Evolutionary conservation across 495 filamentous ascomycete genomes (phyloP).

Genomic region (Haplographium delicatum): DNA sequence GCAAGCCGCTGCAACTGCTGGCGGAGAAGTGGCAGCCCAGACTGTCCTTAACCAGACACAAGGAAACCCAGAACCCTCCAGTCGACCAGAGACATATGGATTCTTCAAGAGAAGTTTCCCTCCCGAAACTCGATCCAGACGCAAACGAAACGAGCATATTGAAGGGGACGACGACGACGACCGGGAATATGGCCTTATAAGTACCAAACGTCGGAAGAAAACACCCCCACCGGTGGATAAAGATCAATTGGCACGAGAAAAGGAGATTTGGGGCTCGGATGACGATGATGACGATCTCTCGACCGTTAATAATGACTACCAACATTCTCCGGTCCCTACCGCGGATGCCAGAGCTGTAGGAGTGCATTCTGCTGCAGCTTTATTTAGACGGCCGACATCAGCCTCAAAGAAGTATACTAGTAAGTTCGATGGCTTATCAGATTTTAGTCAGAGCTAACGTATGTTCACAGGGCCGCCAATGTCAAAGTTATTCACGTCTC

Average conservation of each 20-base stretch:
- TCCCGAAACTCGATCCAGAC: conserved; percentile 4
- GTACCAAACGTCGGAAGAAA: conserved; percentile 2
- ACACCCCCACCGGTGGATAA: neutral
- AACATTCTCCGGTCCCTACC: neutral
- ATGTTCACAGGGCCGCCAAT: conserved; percentile 41
- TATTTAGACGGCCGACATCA: conserved; percentile 49
- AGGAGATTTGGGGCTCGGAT: conserved; percentile 19
- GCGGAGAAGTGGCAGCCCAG: conserved; percentile 14
- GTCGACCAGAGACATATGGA: neutral
- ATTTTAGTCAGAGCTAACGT: neutral
- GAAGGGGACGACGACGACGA: conserved; percentile 2
- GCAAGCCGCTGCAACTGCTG: conserved; percentile 22
- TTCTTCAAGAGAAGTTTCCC: conserved; percentile 7
- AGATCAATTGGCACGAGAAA: conserved; percentile 11
- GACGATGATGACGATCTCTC: neutral
- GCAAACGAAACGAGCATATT: conserved; percentile 1
- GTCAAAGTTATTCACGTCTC: conserved; percentile 53
- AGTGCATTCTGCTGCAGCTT: conserved; percentile 51
- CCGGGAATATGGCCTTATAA: neutral
- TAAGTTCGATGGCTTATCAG: conserved; percentile 4
- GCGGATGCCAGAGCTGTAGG: conserved; percentile 43
- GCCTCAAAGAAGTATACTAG: conserved; percentile 54
- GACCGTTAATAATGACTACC: neutral
- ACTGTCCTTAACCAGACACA: neutral
- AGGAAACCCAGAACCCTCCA: neutral